Base-by-base conservation (phyloP, 1,139 yeast species). In the Yamadazyma trypodendri region DNA sequence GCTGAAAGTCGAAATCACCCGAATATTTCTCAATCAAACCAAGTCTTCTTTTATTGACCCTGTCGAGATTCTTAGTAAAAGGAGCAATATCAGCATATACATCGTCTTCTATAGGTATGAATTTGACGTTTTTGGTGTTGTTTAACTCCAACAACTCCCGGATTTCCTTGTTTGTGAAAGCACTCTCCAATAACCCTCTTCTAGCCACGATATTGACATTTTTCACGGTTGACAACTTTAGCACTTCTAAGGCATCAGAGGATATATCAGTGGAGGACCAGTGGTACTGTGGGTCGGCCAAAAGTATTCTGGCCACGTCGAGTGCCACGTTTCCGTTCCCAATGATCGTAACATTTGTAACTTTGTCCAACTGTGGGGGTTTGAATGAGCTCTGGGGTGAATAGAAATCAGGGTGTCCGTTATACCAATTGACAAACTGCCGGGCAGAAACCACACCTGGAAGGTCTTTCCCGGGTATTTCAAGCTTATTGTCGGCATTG, bases 271-370 rank as follows among this genome's bases (percentile, higher is more conserved):
- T 92, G 1, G 65, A 51, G 7, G 65, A 48, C 87, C 88, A 82
- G 43, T 81, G 77, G 1, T 61, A 46, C 4, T 63, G 62, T 2
- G 72, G 69, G 21, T 80, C 78, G 10, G 82, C 79, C 40, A 90
- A 61, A 27, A 92, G 65, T 2, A 92, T 69, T 38, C 99, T 66
- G 1, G 96, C 90, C 7, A 92, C 81, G 57, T 92, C 99, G 42
- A 92, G 63, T 0, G 98, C 96, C n/a, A 92, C 99, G 55, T 92
- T 92, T 30, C 99, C 99, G 57, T 90, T 90, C 3, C 99, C 99
- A n/a, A 92, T 75, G 31, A 92, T 81, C 1, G 84, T 79, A 2
- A 89, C 96, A 32, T 75, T 68, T 43, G 76, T 74, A 1, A 83
- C 80, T 28, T 73, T 63, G 9, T 74, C 77, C 49, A 92, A 65